These are phyloP conservation scores for Diddensiella caesifluorescens DNA, from an alignment of 805 yeast species.

Conservation along the genomic window DNA sequence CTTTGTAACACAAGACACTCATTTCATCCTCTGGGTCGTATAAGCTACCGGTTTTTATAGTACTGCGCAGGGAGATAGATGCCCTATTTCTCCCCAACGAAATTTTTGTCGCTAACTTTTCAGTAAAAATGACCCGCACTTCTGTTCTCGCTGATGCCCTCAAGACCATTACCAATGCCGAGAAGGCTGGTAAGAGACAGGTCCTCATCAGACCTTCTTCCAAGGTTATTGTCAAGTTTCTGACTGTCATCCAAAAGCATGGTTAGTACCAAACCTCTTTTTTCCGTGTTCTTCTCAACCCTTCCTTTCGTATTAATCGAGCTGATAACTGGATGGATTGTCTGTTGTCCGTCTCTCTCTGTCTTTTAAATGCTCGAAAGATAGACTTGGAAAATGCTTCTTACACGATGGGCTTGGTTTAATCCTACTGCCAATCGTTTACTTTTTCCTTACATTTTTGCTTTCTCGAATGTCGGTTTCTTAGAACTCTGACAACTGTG, in stretches of 20 bases:
- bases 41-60: too few species aligned
- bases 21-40: too few species aligned
- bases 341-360: conserved; percentile 83
- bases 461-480: neutral
- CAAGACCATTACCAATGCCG: conserved; percentile 98
- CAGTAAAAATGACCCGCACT: conserved; percentile 80
- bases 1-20: too few species aligned
- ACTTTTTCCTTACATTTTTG: conserved; percentile 2
- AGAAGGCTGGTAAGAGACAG: conserved; percentile 98
- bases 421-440: conserved; percentile 1
- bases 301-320: conserved; percentile 41
- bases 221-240: conserved; percentile 95
- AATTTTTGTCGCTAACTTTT: too few species aligned
- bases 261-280: conserved; percentile 47
- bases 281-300: conserved; percentile 4
- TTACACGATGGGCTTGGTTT: conserved; percentile 30
- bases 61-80: too few species aligned
- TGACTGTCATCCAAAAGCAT: conserved; percentile 95
- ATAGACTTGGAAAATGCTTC: conserved; percentile 36
- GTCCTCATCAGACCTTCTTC: conserved; percentile 97
- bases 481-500: neutral
- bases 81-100: too few species aligned
- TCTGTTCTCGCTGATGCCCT: conserved; percentile 98
- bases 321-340: conserved; percentile 98
- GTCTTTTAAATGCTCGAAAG: conserved; percentile 98